Conservation (phyloP, 2,329 filamentous ascomycete genomes). For the Pseudocercospora cruenta region DNA sequence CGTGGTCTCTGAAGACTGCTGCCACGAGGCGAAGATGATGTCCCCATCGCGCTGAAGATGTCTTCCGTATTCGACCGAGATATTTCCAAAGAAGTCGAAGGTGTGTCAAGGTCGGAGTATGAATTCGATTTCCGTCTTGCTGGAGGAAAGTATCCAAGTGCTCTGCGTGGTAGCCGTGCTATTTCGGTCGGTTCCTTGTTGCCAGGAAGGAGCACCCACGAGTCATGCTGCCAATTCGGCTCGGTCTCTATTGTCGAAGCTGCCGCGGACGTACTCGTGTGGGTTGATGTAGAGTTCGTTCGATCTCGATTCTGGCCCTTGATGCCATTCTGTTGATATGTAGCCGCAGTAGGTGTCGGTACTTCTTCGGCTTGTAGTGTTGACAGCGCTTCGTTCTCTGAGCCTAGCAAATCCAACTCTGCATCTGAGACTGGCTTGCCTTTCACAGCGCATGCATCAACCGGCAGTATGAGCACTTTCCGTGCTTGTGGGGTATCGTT, state of each 20-base stretch:
- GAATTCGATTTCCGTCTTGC: slow-evolving; percentile 83
- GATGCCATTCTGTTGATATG: slow-evolving; percentile 27
- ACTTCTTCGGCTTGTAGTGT: slow-evolving; percentile 44
- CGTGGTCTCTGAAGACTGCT: slow-evolving; percentile 45
- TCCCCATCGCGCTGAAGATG: slow-evolving; percentile 32
- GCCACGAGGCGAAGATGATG: slow-evolving; percentile 39
- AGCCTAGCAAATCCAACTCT: slow-evolving; percentile 37
- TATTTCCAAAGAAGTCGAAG: slow-evolving; percentile 67
- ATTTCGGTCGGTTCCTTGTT: slow-evolving; percentile 77
- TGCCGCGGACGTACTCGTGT: slow-evolving; percentile 41
- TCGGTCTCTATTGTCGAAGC: slow-evolving; percentile 58
- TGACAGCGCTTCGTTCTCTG: slow-evolving; percentile 37
- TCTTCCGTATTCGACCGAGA: slow-evolving; percentile 49
- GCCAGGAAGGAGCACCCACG: slow-evolving; percentile 82
- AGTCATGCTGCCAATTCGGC: slow-evolving; percentile 79
- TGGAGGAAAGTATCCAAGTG: slow-evolving; percentile 89
- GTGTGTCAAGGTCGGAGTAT: slow-evolving; percentile 63
- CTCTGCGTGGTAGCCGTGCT: slow-evolving; percentile 76
- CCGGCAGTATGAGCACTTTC: slow-evolving; percentile 79
- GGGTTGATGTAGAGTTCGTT: slow-evolving; percentile 41
- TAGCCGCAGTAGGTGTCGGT: slow-evolving; percentile 37
- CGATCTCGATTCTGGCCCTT: slow-evolving; percentile 38
- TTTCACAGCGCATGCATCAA: slow-evolving; percentile 85
- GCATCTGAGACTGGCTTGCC: slow-evolving; percentile 60
- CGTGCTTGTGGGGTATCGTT: slow-evolving; percentile 87